These are phyloP conservation scores for Hymenoscyphus albidus DNA, from an alignment of 2,329 filamentous ascomycete species.

Conservation along the genomic window DNA sequence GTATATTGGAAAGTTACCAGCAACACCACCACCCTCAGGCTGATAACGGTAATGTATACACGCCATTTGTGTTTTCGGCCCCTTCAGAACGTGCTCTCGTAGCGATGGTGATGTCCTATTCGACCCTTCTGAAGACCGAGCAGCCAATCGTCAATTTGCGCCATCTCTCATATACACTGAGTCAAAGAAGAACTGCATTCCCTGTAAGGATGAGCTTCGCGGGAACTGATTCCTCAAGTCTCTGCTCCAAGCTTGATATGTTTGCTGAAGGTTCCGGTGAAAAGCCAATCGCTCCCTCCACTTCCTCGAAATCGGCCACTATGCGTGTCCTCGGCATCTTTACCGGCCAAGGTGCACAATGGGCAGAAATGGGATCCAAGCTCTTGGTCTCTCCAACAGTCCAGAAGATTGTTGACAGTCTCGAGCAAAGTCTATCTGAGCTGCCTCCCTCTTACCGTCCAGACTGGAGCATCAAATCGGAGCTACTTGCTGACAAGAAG, in stretches of 20 bases:
- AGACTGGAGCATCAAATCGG: constrained; percentile 24
- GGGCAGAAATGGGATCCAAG: constrained; percentile 21
- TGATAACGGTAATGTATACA: neutral
- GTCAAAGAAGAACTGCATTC: neutral
- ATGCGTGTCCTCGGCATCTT: constrained; percentile 21
- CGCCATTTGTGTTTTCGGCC: constrained; percentile 17
- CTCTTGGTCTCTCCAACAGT: constrained; percentile 14
- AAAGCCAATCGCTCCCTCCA: neutral
- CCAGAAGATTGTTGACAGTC: constrained; percentile 21
- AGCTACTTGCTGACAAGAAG: constrained; percentile 17
- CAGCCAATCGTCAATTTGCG: neutral
- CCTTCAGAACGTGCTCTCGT: constrained; percentile 8
- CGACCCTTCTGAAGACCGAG: neutral
- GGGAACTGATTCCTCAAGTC: neutral
- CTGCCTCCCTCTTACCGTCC: constrained; percentile 2
- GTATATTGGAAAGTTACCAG: constrained; percentile 31
- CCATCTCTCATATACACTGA: constrained; percentile 8
- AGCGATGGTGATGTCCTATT: neutral
- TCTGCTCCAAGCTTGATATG: neutral
- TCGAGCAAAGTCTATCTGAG: neutral
- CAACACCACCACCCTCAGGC: neutral
- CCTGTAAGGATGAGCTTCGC: constrained; percentile 1
- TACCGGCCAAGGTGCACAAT: constrained; percentile 33
- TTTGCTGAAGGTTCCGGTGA: neutral
- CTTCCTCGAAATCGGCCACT: too few relatives aligned